A percentile compares a stretch with the other conserved stretches of the same genome.
These are phyloP conservation scores for Staphylotrichum tortipilum DNA, from an alignment of 495 filamentous ascomycete genomes.

Conservation along the genomic window DNA sequence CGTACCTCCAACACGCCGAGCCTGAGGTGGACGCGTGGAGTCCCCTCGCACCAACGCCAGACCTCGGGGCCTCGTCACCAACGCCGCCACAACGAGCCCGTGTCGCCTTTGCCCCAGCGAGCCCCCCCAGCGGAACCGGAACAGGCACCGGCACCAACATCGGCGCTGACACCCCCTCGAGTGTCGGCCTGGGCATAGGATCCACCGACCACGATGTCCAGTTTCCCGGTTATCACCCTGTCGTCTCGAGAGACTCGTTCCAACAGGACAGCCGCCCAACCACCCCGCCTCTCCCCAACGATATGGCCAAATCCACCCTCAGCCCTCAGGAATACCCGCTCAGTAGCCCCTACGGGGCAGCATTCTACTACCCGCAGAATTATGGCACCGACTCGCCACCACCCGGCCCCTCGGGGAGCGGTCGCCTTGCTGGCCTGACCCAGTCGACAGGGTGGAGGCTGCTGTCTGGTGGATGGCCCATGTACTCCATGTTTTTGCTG, in stretches of 20 bases:
- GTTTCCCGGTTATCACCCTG: background rate
- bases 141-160: too few relatives aligned
- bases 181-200: slow-evolving; percentile 4
- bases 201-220: background rate
- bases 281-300: background rate
- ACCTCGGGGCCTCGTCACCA: background rate
- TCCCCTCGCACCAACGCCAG: slow-evolving; percentile 2
- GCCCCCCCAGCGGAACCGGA: background rate
- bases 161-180: background rate
- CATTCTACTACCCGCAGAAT: background rate
- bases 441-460: slow-evolving; percentile 7
- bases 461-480: slow-evolving; percentile 14
- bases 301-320: background rate
- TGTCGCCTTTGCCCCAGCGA: background rate
- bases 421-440: background rate
- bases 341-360: background rate
- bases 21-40: background rate
- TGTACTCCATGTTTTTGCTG: slow-evolving; percentile 16
- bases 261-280: background rate
- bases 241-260: slow-evolving; percentile 1
- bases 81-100: background rate
- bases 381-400: background rate
- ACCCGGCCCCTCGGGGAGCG: background rate
- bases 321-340: background rate
- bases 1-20: background rate